phyloP scores from a whole-genome alignment of 2,329 filamentous ascomycete genomes.

The Colletotrichum brevisporum region DNA sequence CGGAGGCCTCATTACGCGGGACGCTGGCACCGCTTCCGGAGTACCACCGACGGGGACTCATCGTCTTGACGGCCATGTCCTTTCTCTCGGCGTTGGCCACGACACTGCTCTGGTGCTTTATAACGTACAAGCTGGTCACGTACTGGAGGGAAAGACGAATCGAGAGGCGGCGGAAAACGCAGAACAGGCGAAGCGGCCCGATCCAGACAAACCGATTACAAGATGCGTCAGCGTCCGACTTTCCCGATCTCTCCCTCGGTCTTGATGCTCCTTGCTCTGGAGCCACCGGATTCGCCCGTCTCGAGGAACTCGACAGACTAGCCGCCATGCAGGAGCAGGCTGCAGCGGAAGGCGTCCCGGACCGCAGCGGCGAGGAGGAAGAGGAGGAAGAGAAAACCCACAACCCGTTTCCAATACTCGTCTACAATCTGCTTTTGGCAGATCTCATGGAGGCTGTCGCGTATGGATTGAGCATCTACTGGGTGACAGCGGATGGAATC shows the following conservation, averaged over 20 bases:
- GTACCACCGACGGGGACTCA: conserved; percentile 9
- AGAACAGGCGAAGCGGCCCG: not conserved
- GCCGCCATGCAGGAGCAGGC: conserved; percentile 2
- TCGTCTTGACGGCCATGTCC: conserved; percentile 13
- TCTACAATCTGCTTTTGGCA: conserved; percentile 72
- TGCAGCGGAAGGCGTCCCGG: not conserved
- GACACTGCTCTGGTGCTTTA: conserved; percentile 14
- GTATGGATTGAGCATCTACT: conserved; percentile 69
- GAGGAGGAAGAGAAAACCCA: not conserved
- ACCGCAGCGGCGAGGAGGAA: not conserved
- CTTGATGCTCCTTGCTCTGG: conserved; percentile 14
- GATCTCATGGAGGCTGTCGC: conserved; percentile 70
- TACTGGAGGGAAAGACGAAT: not conserved
- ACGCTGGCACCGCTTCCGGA: conserved; percentile 21
- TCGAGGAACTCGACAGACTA: conserved; percentile 26
- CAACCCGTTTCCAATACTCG: conserved; percentile 73
- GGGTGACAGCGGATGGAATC: conserved; percentile 63
- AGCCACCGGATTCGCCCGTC: conserved; percentile 5
- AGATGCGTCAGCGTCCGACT: conserved; percentile 2
- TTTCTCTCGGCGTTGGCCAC: conserved; percentile 3
- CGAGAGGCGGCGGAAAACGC: not conserved
- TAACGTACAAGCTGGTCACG: conserved; percentile 13
- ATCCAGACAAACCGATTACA: not conserved
- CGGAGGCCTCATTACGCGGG: conserved; percentile 12
- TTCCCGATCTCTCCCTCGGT: conserved; percentile 21